Percentiles rank a stretch among this genome's conserved stretches.
phyloP scores from a whole-genome alignment of 148 eudicot genomes.

The Tetragonia tetragonoides region DNA sequence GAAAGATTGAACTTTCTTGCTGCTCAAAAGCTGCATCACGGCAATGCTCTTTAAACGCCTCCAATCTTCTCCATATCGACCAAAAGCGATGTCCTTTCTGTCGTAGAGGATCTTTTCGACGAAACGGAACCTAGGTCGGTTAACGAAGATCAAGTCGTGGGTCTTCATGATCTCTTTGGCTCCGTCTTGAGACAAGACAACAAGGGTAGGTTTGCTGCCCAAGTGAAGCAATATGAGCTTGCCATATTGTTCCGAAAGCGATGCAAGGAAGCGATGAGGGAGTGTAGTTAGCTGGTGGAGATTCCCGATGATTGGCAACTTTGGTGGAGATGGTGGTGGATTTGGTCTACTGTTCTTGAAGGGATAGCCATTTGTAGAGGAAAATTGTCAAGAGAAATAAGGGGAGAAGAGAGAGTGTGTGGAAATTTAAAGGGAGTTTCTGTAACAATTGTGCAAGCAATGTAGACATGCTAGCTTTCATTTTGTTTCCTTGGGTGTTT shows the following conservation, averaged over 20 bases:
- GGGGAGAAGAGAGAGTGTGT: too few relatives aligned
- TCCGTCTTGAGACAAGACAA: conserved; percentile 23
- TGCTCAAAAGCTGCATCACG: conserved; percentile 39
- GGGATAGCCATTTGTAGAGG: too few relatives aligned
- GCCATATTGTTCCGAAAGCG: conserved; percentile 32
- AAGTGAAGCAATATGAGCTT: conserved; percentile 49
- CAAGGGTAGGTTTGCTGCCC: conserved; percentile 35
- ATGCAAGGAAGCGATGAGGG: conserved; percentile 36
- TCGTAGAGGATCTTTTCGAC: conserved; percentile 7
- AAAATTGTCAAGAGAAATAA: too few relatives aligned
- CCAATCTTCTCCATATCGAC: conserved; percentile 34
- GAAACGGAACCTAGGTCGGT: conserved; percentile 16
- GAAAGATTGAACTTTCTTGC: conserved; percentile 15
- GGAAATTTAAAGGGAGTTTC: too few relatives aligned
- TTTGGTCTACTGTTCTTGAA: too few relatives aligned
- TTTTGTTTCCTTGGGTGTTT: too few relatives aligned
- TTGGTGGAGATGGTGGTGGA: conserved; percentile 53
- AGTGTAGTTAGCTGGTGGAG: conserved; percentile 46
- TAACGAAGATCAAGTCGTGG: conserved; percentile 41
- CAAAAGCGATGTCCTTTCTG: conserved; percentile 20
- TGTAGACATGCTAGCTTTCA: too few relatives aligned
- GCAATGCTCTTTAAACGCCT: conserved; percentile 33
- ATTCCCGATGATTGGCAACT: conserved; percentile 57
- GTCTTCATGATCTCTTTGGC: conserved; percentile 38
- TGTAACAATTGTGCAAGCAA: too few relatives aligned